These are phyloP conservation scores for Fagus crenata DNA, from an alignment of 306 rosid species.

Conservation along the genomic window DNA sequence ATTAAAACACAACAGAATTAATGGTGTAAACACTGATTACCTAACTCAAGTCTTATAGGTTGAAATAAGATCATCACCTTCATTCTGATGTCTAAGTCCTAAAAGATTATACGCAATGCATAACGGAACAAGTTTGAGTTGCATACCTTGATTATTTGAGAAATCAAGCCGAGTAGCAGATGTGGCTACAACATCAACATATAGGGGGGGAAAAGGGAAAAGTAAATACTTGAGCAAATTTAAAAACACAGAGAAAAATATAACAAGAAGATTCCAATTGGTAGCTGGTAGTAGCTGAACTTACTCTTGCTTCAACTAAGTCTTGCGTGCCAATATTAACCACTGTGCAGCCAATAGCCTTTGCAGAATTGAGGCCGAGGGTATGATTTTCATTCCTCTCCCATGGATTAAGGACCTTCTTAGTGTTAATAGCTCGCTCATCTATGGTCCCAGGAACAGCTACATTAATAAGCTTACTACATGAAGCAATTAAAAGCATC, in stretches of 20 bases:
- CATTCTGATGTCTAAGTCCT: conserved; percentile 17
- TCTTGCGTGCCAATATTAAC: conserved; percentile 99
- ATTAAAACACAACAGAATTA: conserved; percentile 28
- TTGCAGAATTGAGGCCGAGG: conserved; percentile 95
- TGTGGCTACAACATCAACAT: conserved; percentile 65
- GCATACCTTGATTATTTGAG: conserved; percentile 91
- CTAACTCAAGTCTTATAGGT: conserved; percentile 5
- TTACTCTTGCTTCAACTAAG: conserved; percentile 85
- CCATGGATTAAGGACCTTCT: conserved; percentile 91
- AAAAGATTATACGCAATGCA: conserved; percentile 9
- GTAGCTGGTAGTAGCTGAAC: conserved; percentile 36
- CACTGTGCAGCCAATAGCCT: conserved; percentile 99
- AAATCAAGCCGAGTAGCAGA: conserved; percentile 89
- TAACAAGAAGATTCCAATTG: conserved; percentile 20
- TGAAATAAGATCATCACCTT: conserved; percentile 20
- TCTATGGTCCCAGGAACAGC: conserved; percentile 99
- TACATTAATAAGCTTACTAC: conserved; percentile 91
- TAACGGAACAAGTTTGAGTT: conserved; percentile 17
- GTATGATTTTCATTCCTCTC: conserved; percentile 99
- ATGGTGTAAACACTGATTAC: conserved; percentile 17
- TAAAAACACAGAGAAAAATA: background rate
- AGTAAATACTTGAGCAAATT: conserved; percentile 25
- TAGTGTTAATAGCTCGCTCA: conserved; percentile 96
- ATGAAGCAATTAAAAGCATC: conserved; percentile 39
- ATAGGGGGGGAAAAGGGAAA: background rate